Conservation (phyloP, 805 yeast genomes). For the Zygosaccharomyces rouxii region DNA sequence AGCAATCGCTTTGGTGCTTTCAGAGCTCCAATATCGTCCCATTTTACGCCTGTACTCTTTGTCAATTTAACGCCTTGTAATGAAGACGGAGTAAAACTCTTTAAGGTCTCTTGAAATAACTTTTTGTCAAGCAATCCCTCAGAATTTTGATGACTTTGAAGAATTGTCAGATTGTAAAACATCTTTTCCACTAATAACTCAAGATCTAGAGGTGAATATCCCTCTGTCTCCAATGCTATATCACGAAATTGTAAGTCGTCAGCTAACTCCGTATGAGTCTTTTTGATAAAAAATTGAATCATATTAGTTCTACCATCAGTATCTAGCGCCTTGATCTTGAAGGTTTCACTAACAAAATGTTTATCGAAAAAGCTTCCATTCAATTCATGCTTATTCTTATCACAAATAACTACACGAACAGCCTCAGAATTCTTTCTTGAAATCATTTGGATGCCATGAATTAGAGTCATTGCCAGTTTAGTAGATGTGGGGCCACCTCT, state of each 20-base stretch:
- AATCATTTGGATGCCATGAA: conserved; percentile 43
- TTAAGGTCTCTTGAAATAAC: conserved; percentile 53
- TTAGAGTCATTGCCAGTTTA: conserved; percentile 61
- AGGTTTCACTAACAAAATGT: conserved; percentile 64
- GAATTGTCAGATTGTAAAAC: conserved; percentile 37
- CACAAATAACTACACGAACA: conserved; percentile 57
- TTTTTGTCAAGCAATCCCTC: conserved; percentile 27
- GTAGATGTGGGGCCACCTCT: conserved; percentile 54
- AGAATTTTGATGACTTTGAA: background rate
- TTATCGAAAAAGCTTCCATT: conserved; percentile 58
- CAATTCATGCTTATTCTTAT: conserved; percentile 59
- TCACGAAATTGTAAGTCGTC: conserved; percentile 45
- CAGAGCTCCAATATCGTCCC: conserved; percentile 91
- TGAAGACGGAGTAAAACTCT: conserved; percentile 72
- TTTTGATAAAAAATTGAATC: conserved; percentile 41
- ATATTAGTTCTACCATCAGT: conserved; percentile 53
- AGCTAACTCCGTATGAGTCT: conserved; percentile 31
- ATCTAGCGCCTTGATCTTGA: conserved; percentile 63
- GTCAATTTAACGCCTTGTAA: conserved; percentile 83
- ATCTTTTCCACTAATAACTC: conserved; percentile 67
- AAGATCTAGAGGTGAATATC: conserved; percentile 81
- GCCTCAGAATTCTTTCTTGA: conserved; percentile 33
- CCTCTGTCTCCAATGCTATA: conserved; percentile 72
- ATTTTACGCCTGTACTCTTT: conserved; percentile 52
- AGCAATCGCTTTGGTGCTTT: conserved; percentile 67